Evolutionary conservation across 192 early-diverging fungal species (phyloP), one percentile per base, ranked within the genome.

Genomic region (Nowakowskiella sp.): DNA sequence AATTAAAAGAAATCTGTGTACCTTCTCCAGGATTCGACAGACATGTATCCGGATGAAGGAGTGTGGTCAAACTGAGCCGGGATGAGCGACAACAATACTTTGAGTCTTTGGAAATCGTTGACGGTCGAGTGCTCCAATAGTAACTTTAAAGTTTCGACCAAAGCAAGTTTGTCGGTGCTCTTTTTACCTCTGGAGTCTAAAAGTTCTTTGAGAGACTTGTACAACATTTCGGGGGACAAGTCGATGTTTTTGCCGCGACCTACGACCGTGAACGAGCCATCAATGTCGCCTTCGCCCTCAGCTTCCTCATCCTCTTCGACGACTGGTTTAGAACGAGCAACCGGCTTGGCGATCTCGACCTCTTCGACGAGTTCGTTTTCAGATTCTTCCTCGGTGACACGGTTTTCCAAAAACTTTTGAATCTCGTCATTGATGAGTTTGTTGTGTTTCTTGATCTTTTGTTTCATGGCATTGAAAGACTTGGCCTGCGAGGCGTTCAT

Each of bases 401-500:
- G 71, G 66, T 31, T 76, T 71, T 43, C 66, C 25, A 70, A 64
- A 51, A 69, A 97, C 48, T 70, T 74, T 42, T 78, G 74, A 31
- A 99, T 84, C 51, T 82, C 74, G 1, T 62, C 67, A 53, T 90
- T 83, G 50, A 77, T 83, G 39, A 65, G 49, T 72, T 91, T 92
- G 73, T 75, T 80, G 68, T 82, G 72, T 81, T 99, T 95, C 72
- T 86, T 86, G 56, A 94, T 48, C 60, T 88, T 91, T 65, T 91
- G 86, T 80, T 93, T 95, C 78, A 96, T 85, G 43, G 85, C 79
- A 68, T 85, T 95, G 61, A 93, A 68, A 22, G 90, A 86, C 58
- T 87, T 86, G 32, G 82, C 78, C 48, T 88, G 81, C 43, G 66
- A 73, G 34, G 86, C 72, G 59, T 85, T 94, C 77, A 90, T 88